phyloP scores from a whole-genome alignment of 441 rosid species.

The Adansonia madagascariensis region DNA sequence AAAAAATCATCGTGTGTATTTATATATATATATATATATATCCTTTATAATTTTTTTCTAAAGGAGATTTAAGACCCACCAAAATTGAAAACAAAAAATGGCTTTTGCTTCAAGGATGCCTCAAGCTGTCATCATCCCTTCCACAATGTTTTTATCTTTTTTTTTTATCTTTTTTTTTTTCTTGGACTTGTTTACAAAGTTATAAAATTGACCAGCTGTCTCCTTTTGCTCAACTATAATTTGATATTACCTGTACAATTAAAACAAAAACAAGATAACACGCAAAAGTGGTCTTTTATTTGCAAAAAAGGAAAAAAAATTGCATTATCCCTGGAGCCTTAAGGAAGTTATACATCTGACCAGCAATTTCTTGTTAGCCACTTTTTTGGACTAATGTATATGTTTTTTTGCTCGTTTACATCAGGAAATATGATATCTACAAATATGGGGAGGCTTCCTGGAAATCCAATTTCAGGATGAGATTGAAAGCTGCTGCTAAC shows the following conservation, averaged over 20 bases:
- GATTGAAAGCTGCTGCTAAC: conserved; percentile 1
- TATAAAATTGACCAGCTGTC: conserved; percentile 9
- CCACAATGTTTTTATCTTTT: neutral
- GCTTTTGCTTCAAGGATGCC: conserved; percentile 17
- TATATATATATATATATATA: neutral
- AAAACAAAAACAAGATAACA: neutral
- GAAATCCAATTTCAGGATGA: conserved; percentile 1
- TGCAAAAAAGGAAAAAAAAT: neutral
- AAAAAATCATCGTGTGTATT: too few species aligned
- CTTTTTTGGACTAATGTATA: neutral
- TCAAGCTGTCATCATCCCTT: neutral
- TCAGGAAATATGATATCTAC: neutral
- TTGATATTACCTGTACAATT: conserved; percentile 5
- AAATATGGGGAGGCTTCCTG: conserved; percentile 9
- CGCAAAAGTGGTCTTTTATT: conserved; percentile 2
- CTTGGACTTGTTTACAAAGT: conserved; percentile 7
- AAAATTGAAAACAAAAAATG: neutral
- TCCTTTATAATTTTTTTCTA: neutral
- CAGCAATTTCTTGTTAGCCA: conserved; percentile 11
- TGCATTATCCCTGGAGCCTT: neutral
- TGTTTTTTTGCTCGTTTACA: neutral
- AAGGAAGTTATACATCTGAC: conserved; percentile 3
- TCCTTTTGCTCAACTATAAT: neutral
- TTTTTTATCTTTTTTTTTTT: neutral
- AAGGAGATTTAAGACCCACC: neutral